These are phyloP conservation scores for Ilex paraguariensis DNA, from an alignment of 305 asterid genomes.

Conservation along the genomic window DNA sequence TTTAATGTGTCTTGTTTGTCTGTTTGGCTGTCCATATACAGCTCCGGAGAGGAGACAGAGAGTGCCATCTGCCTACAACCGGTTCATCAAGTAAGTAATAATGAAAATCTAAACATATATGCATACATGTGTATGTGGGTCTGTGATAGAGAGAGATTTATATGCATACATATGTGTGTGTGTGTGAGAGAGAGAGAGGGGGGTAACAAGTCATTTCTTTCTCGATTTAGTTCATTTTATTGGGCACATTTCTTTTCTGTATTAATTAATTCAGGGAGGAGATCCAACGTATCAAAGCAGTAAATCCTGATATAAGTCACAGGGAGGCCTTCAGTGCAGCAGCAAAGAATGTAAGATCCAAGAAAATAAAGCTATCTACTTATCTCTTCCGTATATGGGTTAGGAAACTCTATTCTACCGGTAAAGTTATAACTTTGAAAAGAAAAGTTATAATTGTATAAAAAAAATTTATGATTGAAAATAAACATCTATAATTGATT, in stretches of 20 bases:
- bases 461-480: no score
- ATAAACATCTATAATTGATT: no score
- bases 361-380: constrained; percentile 6
- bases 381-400: constrained; percentile 2
- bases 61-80: constrained; percentile 97
- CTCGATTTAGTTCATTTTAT: no score
- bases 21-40: constrained; percentile 36
- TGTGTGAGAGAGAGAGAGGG: no score
- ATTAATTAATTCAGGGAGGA: constrained; percentile 55
- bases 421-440: no score
- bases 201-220: no score
- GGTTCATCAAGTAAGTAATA: constrained; percentile 86
- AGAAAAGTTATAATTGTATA: no score
- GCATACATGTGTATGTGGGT: no score
- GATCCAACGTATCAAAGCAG: constrained; percentile 99
- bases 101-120: not conserved
- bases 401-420: no score
- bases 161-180: no score
- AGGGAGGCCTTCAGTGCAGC: constrained; percentile 99
- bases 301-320: constrained; percentile 98
- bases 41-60: constrained; percentile 99
- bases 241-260: no score
- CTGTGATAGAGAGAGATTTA: no score
- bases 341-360: constrained; percentile 94
- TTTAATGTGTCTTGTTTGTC: constrained; percentile 40